A percentile compares a stretch with the other conserved stretches of the same genome.
phyloP scores from a whole-genome alignment of 768 basidiomycete genomes.

The Pleurotus ostreatus region DNA sequence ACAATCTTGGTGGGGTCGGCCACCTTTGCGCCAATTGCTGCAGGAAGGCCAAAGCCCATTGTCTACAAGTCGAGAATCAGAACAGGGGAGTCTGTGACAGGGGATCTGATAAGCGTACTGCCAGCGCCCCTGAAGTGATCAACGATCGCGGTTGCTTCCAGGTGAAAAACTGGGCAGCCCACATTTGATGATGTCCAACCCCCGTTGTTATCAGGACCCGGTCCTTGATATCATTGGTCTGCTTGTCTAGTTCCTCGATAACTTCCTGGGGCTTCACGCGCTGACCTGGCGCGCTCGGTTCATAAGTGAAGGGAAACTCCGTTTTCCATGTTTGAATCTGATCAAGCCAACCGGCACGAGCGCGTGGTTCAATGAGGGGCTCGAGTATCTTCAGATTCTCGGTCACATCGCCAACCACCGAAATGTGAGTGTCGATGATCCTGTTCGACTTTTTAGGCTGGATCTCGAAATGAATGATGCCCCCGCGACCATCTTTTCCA shows the following conservation, averaged over 20 bases:
- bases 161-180: constrained; percentile 92
- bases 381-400: constrained; percentile 78
- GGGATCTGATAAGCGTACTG: constrained; percentile 46
- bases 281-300: constrained; percentile 50
- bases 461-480: constrained; percentile 99
- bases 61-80: constrained; percentile 46
- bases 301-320: constrained; percentile 87
- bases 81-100: not conserved
- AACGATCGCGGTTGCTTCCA: constrained; percentile 86
- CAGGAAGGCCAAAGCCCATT: constrained; percentile 96
- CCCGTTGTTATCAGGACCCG: constrained; percentile 91
- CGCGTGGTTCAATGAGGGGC: constrained; percentile 62
- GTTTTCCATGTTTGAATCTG: constrained; percentile 84
- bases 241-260: constrained; percentile 84
- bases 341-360: constrained; percentile 76
- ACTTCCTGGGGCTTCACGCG: constrained; percentile 96
- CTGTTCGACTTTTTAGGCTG: constrained; percentile 99
- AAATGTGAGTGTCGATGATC: constrained; percentile 89
- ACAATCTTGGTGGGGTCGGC: constrained; percentile 92
- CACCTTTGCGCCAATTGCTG: constrained; percentile 95
- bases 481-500: constrained; percentile 80
- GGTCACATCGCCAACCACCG: constrained; percentile 91
- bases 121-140: constrained; percentile 93
- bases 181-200: constrained; percentile 99
- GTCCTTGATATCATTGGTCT: constrained; percentile 74